These are phyloP conservation scores for Phialemoniopsis sp. DNA, from an alignment of 2,329 filamentous ascomycete genomes.

Conservation along the genomic window DNA sequence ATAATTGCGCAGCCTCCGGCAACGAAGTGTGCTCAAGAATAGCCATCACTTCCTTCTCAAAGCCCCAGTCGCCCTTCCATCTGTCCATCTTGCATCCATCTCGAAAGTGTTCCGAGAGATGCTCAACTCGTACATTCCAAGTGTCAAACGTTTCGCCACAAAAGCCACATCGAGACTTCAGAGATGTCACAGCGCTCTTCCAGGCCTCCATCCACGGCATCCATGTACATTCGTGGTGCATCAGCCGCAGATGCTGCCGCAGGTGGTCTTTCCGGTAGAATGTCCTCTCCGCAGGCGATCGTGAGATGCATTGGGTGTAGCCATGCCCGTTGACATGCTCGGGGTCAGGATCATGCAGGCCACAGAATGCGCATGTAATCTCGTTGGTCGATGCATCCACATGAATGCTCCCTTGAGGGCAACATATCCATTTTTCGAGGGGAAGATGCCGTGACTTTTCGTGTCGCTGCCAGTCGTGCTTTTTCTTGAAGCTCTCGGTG, in stretches of 20 bases:
- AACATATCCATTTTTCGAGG: conserved; percentile 62
- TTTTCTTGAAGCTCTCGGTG: conserved; percentile 63
- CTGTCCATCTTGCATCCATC: conserved; percentile 62
- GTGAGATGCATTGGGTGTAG: conserved; percentile 62
- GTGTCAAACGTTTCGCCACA: conserved; percentile 58
- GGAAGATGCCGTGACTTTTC: conserved; percentile 65
- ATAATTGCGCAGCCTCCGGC: no score
- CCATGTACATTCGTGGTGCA: conserved; percentile 58
- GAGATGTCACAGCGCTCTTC: conserved; percentile 56
- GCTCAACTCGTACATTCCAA: conserved; percentile 57
- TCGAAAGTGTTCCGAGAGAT: conserved; percentile 66
- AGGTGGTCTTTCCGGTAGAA: conserved; percentile 66
- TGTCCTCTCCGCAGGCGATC: conserved; percentile 54
- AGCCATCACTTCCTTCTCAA: conserved; percentile 54
- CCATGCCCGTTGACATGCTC: conserved; percentile 57
- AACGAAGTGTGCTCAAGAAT: conserved; percentile 64
- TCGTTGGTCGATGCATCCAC: conserved; percentile 55
- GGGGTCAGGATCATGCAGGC: conserved; percentile 46
- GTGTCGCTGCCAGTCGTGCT: conserved; percentile 68
- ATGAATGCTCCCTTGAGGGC: conserved; percentile 51
- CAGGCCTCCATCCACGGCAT: conserved; percentile 63
- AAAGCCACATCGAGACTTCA: conserved; percentile 62
- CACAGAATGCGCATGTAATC: conserved; percentile 56
- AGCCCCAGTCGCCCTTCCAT: conserved; percentile 69
- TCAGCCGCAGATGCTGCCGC: conserved; percentile 60